Evolutionary conservation across 2,329 filamentous ascomycete species (phyloP).

Genomic region (Karstenula rhodostoma): DNA sequence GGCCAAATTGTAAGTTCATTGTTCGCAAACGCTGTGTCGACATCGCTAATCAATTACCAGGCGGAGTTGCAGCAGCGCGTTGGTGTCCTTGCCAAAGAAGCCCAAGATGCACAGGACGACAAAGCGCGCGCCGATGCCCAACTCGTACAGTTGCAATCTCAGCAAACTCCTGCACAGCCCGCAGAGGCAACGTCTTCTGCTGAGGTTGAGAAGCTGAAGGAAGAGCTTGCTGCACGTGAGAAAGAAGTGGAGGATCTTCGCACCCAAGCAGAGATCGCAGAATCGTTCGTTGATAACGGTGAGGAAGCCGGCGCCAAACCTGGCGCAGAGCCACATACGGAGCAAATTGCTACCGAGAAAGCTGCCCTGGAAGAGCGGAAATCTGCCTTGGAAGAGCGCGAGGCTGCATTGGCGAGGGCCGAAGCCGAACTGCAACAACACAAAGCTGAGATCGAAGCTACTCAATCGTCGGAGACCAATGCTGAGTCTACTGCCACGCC

Average conservation of each 20-base stretch:
- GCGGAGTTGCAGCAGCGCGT: constrained; percentile 52
- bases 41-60: constrained; percentile 31
- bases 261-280: constrained; percentile 42
- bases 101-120: constrained; percentile 37
- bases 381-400: constrained; percentile 27
- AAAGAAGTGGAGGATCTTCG: constrained; percentile 57
- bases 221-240: constrained; percentile 54
- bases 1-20: constrained; percentile 59
- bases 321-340: constrained; percentile 58
- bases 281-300: constrained; percentile 20
- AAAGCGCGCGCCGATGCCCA: constrained; percentile 23
- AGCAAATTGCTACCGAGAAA: constrained; percentile 51
- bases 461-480: constrained; percentile 29
- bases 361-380: constrained; percentile 42
- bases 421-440: constrained; percentile 36
- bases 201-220: constrained; percentile 46
- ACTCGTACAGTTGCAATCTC: constrained; percentile 21
- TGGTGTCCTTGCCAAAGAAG: constrained; percentile 43
- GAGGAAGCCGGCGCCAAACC: constrained; percentile 18
- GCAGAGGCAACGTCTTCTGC: constrained; percentile 20
- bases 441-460: constrained; percentile 56
- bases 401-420: constrained; percentile 16
- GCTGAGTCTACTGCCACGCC: no score
- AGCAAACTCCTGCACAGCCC: constrained; percentile 15
- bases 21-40: no score